These are phyloP conservation scores for Lactarius sp. DNA, from an alignment of 768 basidiomycete genomes.

Conservation along the genomic window DNA sequence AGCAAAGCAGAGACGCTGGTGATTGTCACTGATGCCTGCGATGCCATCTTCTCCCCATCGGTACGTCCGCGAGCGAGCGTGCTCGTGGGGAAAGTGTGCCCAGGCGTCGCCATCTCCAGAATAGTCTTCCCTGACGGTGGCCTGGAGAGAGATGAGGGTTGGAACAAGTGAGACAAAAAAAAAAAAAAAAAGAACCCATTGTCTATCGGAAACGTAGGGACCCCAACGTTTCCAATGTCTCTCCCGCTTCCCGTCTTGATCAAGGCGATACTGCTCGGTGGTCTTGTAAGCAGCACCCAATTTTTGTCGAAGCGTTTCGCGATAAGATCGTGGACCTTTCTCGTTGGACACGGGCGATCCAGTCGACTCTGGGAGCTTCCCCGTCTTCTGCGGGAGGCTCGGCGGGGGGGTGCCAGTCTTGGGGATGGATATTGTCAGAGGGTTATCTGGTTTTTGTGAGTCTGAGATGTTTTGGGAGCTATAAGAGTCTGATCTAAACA, in stretches of 20 bases:
- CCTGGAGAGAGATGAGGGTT: slow-evolving; percentile 43
- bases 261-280: slow-evolving; percentile 78
- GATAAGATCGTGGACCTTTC: slow-evolving; percentile 39
- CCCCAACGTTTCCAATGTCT: slow-evolving; percentile 99
- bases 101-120: slow-evolving; percentile 94
- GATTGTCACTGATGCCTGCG: slow-evolving; percentile 96
- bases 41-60: slow-evolving; percentile 99
- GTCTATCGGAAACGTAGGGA: slow-evolving; percentile 93
- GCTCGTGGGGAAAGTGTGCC: slow-evolving; percentile 92
- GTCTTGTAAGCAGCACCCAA: slow-evolving; percentile 74
- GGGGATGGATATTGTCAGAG: slow-evolving; percentile 69
- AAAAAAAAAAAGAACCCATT: slow-evolving; percentile 67
- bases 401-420: slow-evolving; percentile 42
- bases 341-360: slow-evolving; percentile 19
- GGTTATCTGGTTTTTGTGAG: slow-evolving; percentile 8
- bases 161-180: slow-evolving; percentile 5
- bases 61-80: slow-evolving; percentile 90
- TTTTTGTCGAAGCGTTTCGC: slow-evolving; percentile 57
- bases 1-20: slow-evolving; percentile 87
- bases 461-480: slow-evolving; percentile 28
- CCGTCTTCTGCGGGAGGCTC: slow-evolving; percentile 15
- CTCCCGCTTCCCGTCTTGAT: slow-evolving; percentile 73
- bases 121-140: slow-evolving; percentile 98
- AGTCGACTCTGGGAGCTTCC: slow-evolving; percentile 5
- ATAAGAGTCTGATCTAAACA: slow-evolving; percentile 17